These are phyloP conservation scores for Neopestalotiopsis sp. DNA, from an alignment of 2,329 filamentous ascomycete species.

Conservation along the genomic window DNA sequence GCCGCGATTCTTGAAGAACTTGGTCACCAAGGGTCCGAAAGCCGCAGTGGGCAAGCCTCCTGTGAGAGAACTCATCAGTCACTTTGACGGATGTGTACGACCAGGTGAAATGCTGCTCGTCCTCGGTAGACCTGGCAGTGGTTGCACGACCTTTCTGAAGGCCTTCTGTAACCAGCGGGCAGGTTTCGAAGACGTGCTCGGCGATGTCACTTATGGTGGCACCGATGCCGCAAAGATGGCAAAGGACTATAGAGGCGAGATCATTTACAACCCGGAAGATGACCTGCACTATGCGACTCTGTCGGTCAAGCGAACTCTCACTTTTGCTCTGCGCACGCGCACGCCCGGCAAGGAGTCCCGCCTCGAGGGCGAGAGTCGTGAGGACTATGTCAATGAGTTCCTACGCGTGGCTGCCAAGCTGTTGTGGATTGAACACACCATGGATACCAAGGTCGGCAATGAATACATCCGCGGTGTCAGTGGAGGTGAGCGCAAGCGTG, in stretches of 20 bases:
- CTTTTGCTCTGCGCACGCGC: slow-evolving; percentile 69
- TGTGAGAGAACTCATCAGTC: slow-evolving; percentile 43
- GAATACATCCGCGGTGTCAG: slow-evolving; percentile 74
- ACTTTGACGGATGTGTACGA: slow-evolving; percentile 61
- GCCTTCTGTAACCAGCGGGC: slow-evolving; percentile 70
- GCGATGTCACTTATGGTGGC: slow-evolving; percentile 68
- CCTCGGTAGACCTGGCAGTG: slow-evolving; percentile 49
- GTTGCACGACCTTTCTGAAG: slow-evolving; percentile 62
- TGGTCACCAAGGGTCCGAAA: slow-evolving; percentile 33
- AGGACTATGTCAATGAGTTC: slow-evolving; percentile 50
- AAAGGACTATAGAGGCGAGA: slow-evolving; percentile 61
- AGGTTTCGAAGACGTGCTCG: slow-evolving; percentile 43
- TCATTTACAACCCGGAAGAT: slow-evolving; percentile 72
- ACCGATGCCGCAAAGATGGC: slow-evolving; percentile 50
- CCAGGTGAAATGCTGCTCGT: slow-evolving; percentile 58
- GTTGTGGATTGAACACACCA: slow-evolving; percentile 70
- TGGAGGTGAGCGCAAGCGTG: slow-evolving; percentile 74
- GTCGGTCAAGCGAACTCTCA: slow-evolving; percentile 69
- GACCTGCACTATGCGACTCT: slow-evolving; percentile 74
- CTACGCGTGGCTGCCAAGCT: slow-evolving; percentile 62
- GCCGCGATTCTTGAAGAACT: slow-evolving; percentile 31
- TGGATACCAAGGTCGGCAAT: slow-evolving; percentile 71
- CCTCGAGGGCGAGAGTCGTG: slow-evolving; percentile 64
- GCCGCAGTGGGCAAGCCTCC: slow-evolving; percentile 41
- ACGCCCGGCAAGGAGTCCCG: slow-evolving; percentile 62